phyloP scores from a whole-genome alignment of 345 rosid genomes.

The Citrus trifoliata region DNA sequence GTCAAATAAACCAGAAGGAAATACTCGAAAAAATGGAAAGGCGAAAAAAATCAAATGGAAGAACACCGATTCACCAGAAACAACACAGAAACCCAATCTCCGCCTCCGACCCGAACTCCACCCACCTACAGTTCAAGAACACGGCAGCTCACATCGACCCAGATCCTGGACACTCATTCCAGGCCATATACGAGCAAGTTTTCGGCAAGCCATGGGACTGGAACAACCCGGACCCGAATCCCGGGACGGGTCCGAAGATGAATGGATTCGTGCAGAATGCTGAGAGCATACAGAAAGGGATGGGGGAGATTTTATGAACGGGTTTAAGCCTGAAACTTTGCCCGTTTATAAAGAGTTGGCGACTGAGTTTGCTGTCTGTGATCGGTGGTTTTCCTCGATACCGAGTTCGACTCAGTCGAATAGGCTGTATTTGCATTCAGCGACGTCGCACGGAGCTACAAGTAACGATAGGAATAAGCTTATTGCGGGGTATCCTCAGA shows the following conservation, averaged over 20 bases:
- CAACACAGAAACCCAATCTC: slow-evolving; percentile 59
- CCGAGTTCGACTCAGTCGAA: slow-evolving; percentile 73
- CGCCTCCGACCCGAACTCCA: slow-evolving; percentile 46
- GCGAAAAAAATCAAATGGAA: too few species aligned
- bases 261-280: slow-evolving; percentile 38
- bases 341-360: slow-evolving; percentile 62
- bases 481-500: slow-evolving; percentile 61
- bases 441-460: slow-evolving; percentile 66
- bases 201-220: slow-evolving; percentile 70
- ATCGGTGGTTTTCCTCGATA: slow-evolving; percentile 72
- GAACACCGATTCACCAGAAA: too few species aligned
- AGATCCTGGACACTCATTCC: slow-evolving; percentile 83
- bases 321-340: slow-evolving; percentile 59
- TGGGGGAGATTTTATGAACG: slow-evolving; percentile 48
- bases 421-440: slow-evolving; percentile 59
- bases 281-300: slow-evolving; percentile 22
- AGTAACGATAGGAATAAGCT: slow-evolving; percentile 51
- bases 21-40: too few species aligned
- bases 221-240: slow-evolving; percentile 34
- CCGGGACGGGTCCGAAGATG: slow-evolving; percentile 28
- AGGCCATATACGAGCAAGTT: slow-evolving; percentile 86
- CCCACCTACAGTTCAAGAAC: slow-evolving; percentile 37
- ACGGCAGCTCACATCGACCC: slow-evolving; percentile 66
- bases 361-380: slow-evolving; percentile 66
- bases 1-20: too few species aligned